Evolutionary conservation across 73 alveolate genomes (phyloP), one percentile per base, ranked within the genome.

Genomic region (Stentor coeruleus): DNA sequence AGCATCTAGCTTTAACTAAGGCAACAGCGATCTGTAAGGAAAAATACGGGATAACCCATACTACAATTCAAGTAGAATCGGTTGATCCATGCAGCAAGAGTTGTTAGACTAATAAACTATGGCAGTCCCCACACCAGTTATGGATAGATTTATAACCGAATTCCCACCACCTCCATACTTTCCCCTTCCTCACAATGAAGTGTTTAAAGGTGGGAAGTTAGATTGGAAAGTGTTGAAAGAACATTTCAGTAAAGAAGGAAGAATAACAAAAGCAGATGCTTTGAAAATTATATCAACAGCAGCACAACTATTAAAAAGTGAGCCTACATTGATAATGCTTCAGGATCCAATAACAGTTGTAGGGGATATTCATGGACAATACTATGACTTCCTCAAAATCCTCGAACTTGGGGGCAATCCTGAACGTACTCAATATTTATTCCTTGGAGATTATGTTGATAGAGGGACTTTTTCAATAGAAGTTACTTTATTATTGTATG

Each of bases 21-120:
- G 95, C 95, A 3, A 94, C 94, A 59, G 93, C 80, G 31, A 36
- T 92, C 57, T 84, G 91, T 83, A 83, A 92, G 72, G 83, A 80
- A 59, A 93, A 91, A 75, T 92, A 93, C 86, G 84, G 85, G 76
- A 85, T 95, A 59, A 81, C 89, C 74, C 99, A 95, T 85, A 85
- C 98, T 0, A 95, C 99, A 3, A 82, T 95, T 36, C 95, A 95
- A 85, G 92, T 90, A 35, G 98, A 94, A n/a, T n/a, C n/a, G n/a
- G n/a, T n/a, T n/a, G n/a, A n/a, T 81, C 59, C 86, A 31, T 75
- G 84, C 74, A 58, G 88, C 30, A 85, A 85, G 41, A 86, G 73
- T 37, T 75, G 76, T 73, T 76, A 82, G 3, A 55, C 72, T 55
- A n/a, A n/a, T n/a, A n/a, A n/a, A n/a, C n/a, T n/a, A n/a, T n/a